Evolutionary conservation across 176 grass and related monocot genomes (phyloP), one percentile per base, ranked within the genome.

Genomic region (Pontederia paniculata): DNA sequence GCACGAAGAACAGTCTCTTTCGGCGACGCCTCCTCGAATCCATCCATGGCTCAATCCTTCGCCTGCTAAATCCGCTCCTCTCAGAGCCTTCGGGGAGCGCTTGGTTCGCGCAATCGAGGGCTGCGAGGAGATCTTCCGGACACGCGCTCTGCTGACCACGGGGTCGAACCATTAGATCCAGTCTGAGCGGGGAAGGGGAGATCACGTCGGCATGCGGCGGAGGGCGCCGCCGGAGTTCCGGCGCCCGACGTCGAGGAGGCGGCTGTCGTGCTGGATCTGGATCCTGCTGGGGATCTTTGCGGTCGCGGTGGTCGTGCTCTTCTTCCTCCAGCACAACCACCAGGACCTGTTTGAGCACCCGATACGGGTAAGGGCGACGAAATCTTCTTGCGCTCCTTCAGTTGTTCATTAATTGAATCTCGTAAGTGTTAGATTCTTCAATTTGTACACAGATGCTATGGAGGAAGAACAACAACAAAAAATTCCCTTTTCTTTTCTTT

Each of bases 271-370:
- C 14, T 88, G 93, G 93, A 98, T 85, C 83, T 98, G 93, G 87
- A 82, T 59, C 69, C 73, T 98, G 43, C 66, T 98, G 57, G 87
- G 80, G 77, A 77, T 91, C 48, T 91, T 88, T 66, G 63, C 91
- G 31, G 14, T 88, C 7, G 73, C 81, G 19, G 93, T 80, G 44
- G 61, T 98, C 61, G 61, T 98, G 66, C 86, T 98, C 53, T 98
- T 98, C 55, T 73, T 85, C 70, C 78, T 98, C 37, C 94, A 98
- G 60, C 94, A 98, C 68, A 83, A 76, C 55, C 89, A 88, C 23
- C 89, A 79, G 77, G 94, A 84, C 73, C 83, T 88, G 65, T 81
- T 81, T 21, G 59, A 76, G 42, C 70, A 72, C 17, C 72, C 83
- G 17, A 60, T 82, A 56, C 67, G 57, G 63, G 94, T 98, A 37